Evolutionary conservation across 257 asterid genomes (phyloP), one percentile per base, ranked within the genome.

Genomic region (Rehmannia glutinosa): DNA sequence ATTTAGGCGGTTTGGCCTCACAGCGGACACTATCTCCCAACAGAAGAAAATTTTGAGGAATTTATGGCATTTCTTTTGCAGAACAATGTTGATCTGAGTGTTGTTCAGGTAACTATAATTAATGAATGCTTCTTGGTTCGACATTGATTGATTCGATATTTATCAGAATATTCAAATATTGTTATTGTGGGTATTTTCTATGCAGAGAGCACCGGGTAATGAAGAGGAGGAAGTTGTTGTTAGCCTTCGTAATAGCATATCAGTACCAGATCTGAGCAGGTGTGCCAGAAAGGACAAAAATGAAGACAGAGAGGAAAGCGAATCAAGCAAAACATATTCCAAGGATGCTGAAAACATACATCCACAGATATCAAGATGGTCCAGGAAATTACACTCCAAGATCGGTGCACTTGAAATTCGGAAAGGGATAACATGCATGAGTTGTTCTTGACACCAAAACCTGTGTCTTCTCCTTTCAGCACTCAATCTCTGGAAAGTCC

Each of bases 11-110:
- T 92, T 55, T 92, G 97, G 97, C 96, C 98, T 66, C 91, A 92
- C 87, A 92, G 98, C 27, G 98, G 98, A 2, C 97, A 92, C 77
- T 92, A 92, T 69, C 97, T 86, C 74, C 98, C 98, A 15, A 92
- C 96, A 0, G 92, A 82, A 80, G 96, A 92, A 74, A 90, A 90
- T 71, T 87, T 92, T 16, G 87, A 87, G 77, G 97, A 85, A 70
- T 82, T 92, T 51, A 82, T 90, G 87, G 68, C 77, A 0, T 90
- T 80, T 77, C 95, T 92, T 49, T 12, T 67, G 80, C 68, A 81
- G 42, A 81, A 84, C 70, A 69, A 79, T 17, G 96, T 90, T 24
- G 91, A 90, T 59, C 65, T 84, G 53, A 77, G 76, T 65, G 79
- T 42, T 45, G 87, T 92, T 52, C 91, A 86, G 96, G 96, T 92